These are phyloP conservation scores for Podospora bellae-mahoneyi DNA, from an alignment of 495 filamentous ascomycete species.

Conservation along the genomic window DNA sequence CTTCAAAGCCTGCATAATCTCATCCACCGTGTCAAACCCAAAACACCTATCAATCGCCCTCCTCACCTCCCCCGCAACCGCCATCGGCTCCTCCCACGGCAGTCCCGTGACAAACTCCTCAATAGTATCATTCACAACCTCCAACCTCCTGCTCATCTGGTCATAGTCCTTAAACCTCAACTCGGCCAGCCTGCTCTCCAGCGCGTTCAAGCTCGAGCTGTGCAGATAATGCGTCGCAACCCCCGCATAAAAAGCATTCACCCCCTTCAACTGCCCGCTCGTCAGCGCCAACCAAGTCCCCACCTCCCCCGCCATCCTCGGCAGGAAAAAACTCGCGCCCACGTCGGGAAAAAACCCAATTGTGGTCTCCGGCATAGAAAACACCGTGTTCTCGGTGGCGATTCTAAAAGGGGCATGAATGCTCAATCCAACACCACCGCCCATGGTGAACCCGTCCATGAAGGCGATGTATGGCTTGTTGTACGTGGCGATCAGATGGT, in stretches of 20 bases:
- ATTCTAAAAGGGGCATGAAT: conserved; percentile 95
- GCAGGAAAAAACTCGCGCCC: conserved; percentile 90
- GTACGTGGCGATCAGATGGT: conserved; percentile 95
- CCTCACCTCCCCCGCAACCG: conserved; percentile 61
- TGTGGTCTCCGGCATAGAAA: conserved; percentile 97
- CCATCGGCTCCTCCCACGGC: conserved; percentile 63
- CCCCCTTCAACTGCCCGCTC: conserved; percentile 72
- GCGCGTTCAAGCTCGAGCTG: conserved; percentile 72
- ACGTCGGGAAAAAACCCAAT: conserved; percentile 99
- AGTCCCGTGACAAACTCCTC: conserved; percentile 86
- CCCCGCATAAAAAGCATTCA: conserved; percentile 77
- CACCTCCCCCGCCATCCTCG: conserved; percentile 74
- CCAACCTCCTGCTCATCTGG: conserved; percentile 55
- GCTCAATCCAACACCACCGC: conserved; percentile 89
- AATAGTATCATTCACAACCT: conserved; percentile 78
- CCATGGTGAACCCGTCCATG: conserved; percentile 98
- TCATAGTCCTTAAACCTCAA: conserved; percentile 78
- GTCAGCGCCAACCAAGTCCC: conserved; percentile 93
- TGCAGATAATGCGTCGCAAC: conserved; percentile 93
- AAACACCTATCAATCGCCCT: conserved; percentile 84
- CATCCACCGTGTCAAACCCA: conserved; percentile 57
- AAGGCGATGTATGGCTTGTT: conserved; percentile 89
- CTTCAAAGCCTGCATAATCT: conserved; percentile 66
- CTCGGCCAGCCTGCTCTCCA: conserved; percentile 84
- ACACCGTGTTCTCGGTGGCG: conserved; percentile 89